A percentile compares a stretch with the other conserved stretches of the same genome.
These are phyloP conservation scores for Cenchrus purpureus DNA, from an alignment of 176 grass and related monocot genomes.

Conservation along the genomic window DNA sequence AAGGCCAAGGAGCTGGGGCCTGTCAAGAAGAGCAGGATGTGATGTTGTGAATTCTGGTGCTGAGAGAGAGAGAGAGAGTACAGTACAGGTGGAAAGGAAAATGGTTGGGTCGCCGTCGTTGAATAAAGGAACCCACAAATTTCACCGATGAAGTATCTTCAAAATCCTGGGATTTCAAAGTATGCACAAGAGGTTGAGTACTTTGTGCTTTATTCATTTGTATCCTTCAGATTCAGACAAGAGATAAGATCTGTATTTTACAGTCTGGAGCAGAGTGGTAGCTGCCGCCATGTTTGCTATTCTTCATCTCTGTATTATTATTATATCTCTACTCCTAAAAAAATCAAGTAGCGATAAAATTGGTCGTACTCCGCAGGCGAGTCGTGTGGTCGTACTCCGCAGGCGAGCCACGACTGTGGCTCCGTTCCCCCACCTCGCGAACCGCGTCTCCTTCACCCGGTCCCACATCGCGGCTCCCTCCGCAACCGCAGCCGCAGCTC, in stretches of 20 bases:
- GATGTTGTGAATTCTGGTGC: background rate
- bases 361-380: too few species aligned
- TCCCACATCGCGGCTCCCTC: too few species aligned
- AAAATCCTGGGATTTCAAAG: background rate
- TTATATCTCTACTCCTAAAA: too few species aligned
- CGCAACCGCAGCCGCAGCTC: too few species aligned
- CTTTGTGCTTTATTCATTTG: background rate
- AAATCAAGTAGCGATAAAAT: too few species aligned
- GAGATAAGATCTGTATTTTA: too few species aligned
- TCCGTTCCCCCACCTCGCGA: too few species aligned
- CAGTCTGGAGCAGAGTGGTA: too few species aligned
- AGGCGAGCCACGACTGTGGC: too few species aligned
- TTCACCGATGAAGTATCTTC: background rate
- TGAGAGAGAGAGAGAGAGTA: background rate
- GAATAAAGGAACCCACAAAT: background rate
- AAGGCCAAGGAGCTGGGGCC: conserved; percentile 86
- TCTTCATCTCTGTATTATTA: background rate
- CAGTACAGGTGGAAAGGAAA: background rate
- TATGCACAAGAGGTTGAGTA: background rate
- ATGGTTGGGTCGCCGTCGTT: background rate
- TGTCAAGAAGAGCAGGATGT: conserved; percentile 83
- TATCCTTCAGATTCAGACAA: background rate
- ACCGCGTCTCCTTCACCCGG: too few species aligned
- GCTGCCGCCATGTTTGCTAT: background rate
- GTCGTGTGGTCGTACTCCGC: too few species aligned